phyloP scores from a whole-genome alignment of 768 basidiomycete genomes.

The Boletus subcaerulescens region DNA sequence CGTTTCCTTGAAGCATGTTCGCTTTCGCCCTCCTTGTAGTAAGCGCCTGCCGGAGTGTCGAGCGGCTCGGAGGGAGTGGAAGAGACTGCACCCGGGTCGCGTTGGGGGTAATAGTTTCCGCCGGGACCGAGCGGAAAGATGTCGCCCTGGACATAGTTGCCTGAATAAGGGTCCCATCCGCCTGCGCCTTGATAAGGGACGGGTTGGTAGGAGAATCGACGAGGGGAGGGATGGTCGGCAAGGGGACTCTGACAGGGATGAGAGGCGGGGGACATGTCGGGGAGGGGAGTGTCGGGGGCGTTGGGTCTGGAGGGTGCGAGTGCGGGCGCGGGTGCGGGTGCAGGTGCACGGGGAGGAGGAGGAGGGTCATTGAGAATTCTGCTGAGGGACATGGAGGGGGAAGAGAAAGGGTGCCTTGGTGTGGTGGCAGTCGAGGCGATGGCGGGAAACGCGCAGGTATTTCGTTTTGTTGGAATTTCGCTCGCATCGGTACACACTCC shows the following conservation, averaged over 20 bases:
- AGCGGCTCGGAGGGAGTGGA: constrained; percentile 18
- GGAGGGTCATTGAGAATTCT: constrained; percentile 79
- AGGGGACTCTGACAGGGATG: constrained; percentile 23
- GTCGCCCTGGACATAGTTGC: constrained; percentile 38
- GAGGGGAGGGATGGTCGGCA: constrained; percentile 30
- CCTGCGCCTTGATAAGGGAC: constrained; percentile 37
- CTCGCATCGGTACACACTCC: constrained; percentile 32
- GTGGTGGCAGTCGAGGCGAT: constrained; percentile 25
- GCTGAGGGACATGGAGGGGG: constrained; percentile 64
- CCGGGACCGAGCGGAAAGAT: constrained; percentile 37
- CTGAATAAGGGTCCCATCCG: constrained; percentile 39
- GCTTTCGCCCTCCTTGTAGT: constrained; percentile 32
- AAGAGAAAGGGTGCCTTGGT: constrained; percentile 12
- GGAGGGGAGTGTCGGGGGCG: constrained; percentile 18
- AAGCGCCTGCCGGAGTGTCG: constrained; percentile 19
- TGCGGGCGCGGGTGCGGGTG: constrained; percentile 16
- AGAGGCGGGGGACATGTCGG: constrained; percentile 25
- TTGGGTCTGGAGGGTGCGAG: constrained; percentile 4
- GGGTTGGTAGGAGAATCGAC: constrained; percentile 38
- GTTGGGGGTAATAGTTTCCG: constrained; percentile 36
- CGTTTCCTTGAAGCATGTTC: constrained; percentile 46
- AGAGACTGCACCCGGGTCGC: constrained; percentile 13
- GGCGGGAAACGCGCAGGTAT: constrained; percentile 31
- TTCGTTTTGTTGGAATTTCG: constrained; percentile 37
- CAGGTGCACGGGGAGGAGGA: constrained; percentile 28